Percentiles rank a stretch among this genome's conserved stretches.
Evolutionary conservation across 768 basidiomycete species (phyloP).

Genomic region (Serendipita sp.): DNA sequence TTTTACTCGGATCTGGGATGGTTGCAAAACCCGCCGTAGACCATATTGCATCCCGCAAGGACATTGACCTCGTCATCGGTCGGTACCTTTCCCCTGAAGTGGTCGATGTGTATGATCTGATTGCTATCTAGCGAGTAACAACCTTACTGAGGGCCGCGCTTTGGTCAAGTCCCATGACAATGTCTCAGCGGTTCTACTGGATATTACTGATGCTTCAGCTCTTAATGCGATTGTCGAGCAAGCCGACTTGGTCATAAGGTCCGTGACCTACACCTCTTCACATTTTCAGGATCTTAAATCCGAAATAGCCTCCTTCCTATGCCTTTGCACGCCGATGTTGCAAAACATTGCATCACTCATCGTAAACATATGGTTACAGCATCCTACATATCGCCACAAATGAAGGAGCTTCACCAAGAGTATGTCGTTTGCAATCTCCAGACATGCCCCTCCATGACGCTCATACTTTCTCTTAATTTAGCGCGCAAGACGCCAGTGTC

Average conservation of each 20-base stretch:
- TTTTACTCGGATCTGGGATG: constrained; percentile 90
- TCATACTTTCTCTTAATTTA: constrained; percentile 15
- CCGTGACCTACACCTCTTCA: constrained; percentile 14
- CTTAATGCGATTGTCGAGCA: constrained; percentile 39
- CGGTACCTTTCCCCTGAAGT: constrained; percentile 24
- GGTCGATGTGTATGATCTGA: background rate
- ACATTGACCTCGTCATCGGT: constrained; percentile 68
- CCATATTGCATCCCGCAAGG: constrained; percentile 43
- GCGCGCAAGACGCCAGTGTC: constrained; percentile 47
- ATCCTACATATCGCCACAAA: constrained; percentile 71
- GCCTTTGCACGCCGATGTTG: constrained; percentile 51
- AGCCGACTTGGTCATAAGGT: constrained; percentile 80
- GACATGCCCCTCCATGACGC: no score
- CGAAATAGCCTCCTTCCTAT: constrained; percentile 59
- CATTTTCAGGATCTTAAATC: background rate
- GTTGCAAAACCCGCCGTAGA: constrained; percentile 82
- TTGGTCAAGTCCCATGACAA: constrained; percentile 29
- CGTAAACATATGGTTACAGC: constrained; percentile 75
- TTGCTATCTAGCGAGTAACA: constrained; percentile 50
- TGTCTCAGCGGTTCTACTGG: constrained; percentile 40
- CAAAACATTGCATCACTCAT: constrained; percentile 53
- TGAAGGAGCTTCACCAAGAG: constrained; percentile 49
- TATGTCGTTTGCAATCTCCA: constrained; percentile 28
- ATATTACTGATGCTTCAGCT: constrained; percentile 35
- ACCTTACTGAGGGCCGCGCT: constrained; percentile 37